phyloP scores from a whole-genome alignment of 495 filamentous ascomycete species.

The Bryoglossum gracile region DNA sequence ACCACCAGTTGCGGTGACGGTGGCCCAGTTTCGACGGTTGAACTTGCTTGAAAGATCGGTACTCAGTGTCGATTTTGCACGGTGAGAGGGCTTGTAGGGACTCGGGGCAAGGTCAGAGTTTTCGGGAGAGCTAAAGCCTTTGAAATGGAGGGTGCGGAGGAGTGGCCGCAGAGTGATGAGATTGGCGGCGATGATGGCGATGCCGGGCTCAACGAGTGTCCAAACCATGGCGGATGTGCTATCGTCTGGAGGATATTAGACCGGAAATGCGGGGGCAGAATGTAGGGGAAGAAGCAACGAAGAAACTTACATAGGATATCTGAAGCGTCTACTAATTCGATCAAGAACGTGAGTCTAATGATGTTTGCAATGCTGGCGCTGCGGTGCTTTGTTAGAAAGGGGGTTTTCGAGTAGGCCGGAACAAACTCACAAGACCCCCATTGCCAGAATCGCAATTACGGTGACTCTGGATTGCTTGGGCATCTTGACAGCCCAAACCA shows the following conservation, averaged over 20 bases:
- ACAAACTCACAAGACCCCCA: constrained; percentile 31
- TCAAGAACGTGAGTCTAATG: constrained; percentile 32
- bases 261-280: not conserved
- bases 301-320: constrained; percentile 34
- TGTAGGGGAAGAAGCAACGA: not conserved
- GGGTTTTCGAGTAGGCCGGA: too few relatives aligned
- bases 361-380: constrained; percentile 36
- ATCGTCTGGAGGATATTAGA: constrained; percentile 23
- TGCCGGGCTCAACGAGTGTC: constrained; percentile 37
- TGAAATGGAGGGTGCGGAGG: constrained; percentile 29
- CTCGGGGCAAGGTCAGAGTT: too few relatives aligned
- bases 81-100: too few relatives aligned
- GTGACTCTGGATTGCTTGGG: constrained; percentile 30
- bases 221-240: constrained; percentile 36
- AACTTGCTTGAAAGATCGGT: too few relatives aligned
- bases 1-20: too few relatives aligned
- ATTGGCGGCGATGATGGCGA: constrained; percentile 35
- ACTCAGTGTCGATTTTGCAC: too few relatives aligned
- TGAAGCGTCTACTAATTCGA: constrained; percentile 28
- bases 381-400: too few relatives aligned
- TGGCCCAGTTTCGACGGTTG: too few relatives aligned
- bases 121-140: constrained; percentile 25
- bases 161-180: constrained; percentile 36
- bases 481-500: constrained; percentile 35
- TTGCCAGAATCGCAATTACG: constrained; percentile 30